Percentiles rank a stretch among this genome's conserved stretches.
These are phyloP conservation scores for Priceomyces medius DNA, from an alignment of 805 yeast species.

Conservation along the genomic window DNA sequence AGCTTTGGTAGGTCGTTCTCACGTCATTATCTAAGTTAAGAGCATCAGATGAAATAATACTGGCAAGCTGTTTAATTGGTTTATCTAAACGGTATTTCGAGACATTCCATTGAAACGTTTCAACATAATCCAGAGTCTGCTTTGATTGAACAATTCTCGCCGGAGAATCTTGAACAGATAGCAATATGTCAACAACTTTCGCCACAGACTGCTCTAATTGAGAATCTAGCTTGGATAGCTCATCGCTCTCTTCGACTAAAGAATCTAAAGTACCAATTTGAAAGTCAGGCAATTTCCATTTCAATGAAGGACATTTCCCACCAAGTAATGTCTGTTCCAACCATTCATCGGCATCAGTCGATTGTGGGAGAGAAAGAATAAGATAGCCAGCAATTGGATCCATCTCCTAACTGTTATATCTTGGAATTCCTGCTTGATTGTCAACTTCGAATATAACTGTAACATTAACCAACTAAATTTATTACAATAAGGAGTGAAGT, in stretches of 20 bases:
- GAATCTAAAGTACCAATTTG: conserved; percentile 95
- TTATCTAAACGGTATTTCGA: conserved; percentile 84
- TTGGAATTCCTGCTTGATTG: not conserved
- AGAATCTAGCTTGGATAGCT: conserved; percentile 75
- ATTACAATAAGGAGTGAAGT: not conserved
- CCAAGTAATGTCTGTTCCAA: conserved; percentile 53
- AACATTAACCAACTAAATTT: not conserved
- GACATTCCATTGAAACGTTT: conserved; percentile 82
- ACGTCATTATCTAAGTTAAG: conserved; percentile 83
- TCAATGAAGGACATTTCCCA: conserved; percentile 57
- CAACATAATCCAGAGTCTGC: conserved; percentile 61
- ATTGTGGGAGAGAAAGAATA: conserved; percentile 59
- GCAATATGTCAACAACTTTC: conserved; percentile 76
- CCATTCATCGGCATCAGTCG: conserved; percentile 50
- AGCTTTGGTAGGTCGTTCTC: conserved; percentile 67
- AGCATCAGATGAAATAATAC: conserved; percentile 71
- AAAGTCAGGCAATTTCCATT: conserved; percentile 73
- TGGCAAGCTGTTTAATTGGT: conserved; percentile 73
- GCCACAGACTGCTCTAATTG: conserved; percentile 67
- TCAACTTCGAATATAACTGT: not conserved
- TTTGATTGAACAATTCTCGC: conserved; percentile 42
- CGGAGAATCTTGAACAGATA: conserved; percentile 32
- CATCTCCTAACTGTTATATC: conserved; percentile 15
- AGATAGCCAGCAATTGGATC: conserved; percentile 44
- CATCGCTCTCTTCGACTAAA: conserved; percentile 87